Percentiles rank a stretch among this genome's conserved stretches.
These are phyloP conservation scores for Tricladium varicosporioides DNA, from an alignment of 2,329 filamentous ascomycete genomes.

Conservation along the genomic window DNA sequence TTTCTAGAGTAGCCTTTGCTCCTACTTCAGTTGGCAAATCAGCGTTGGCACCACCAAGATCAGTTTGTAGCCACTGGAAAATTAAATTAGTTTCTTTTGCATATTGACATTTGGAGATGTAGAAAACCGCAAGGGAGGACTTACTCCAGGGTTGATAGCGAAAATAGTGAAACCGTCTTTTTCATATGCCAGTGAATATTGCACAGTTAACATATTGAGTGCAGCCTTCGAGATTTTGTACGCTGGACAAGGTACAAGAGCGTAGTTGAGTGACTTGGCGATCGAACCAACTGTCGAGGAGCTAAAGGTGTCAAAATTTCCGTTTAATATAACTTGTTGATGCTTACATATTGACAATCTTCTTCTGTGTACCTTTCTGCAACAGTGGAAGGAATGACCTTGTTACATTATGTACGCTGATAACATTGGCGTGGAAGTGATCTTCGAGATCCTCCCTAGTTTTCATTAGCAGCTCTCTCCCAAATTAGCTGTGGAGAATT, in stretches of 20 bases:
- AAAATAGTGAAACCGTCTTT: constrained; percentile 43
- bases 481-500: too few relatives aligned
- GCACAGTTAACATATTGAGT: constrained; percentile 46
- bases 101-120: neutral
- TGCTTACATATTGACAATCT: constrained; percentile 21
- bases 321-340: neutral
- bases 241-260: constrained; percentile 36
- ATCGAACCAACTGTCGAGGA: constrained; percentile 14
- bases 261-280: constrained; percentile 33
- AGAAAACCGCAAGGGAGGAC: constrained; percentile 16
- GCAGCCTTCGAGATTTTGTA: constrained; percentile 48
- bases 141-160: constrained; percentile 44
- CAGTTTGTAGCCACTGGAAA: constrained; percentile 42
- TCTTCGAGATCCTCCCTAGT: constrained; percentile 28
- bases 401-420: constrained; percentile 40
- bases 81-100: constrained; percentile 25
- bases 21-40: constrained; percentile 42
- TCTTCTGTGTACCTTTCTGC: constrained; percentile 16
- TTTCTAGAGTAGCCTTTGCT: constrained; percentile 35
- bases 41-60: constrained; percentile 40
- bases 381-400: constrained; percentile 21
- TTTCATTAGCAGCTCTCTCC: neutral
- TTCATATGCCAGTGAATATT: constrained; percentile 38
- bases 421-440: constrained; percentile 38
- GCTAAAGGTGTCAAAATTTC: neutral